A percentile compares a stretch with the other conserved stretches of the same genome.
Conservation (phyloP, 345 rosid genomes). For the Syzygium jambos region DNA sequence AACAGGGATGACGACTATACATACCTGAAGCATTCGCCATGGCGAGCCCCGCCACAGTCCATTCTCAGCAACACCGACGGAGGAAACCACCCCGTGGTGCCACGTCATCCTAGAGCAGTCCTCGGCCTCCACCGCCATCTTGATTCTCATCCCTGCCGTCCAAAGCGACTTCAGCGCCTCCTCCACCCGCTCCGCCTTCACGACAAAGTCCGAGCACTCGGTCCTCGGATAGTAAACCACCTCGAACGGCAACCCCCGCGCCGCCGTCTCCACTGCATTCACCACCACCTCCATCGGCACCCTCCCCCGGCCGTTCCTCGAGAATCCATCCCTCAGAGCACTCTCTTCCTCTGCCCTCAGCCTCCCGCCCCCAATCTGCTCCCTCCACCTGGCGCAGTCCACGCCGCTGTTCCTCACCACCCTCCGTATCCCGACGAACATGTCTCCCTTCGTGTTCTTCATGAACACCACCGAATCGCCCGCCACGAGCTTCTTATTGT, state of each 20-base stretch:
- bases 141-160: constrained; percentile 67
- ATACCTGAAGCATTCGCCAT: constrained; percentile 90
- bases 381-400: constrained; percentile 43
- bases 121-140: constrained; percentile 76
- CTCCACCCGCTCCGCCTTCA: constrained; percentile 73
- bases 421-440: constrained; percentile 71
- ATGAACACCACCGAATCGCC: constrained; percentile 87
- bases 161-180: constrained; percentile 35
- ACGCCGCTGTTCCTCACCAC: constrained; percentile 13
- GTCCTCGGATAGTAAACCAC: constrained; percentile 70
- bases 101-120: constrained; percentile 68
- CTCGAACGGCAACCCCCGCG: constrained; percentile 51
- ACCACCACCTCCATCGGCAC: constrained; percentile 39
- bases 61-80: constrained; percentile 23
- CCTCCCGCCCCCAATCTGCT: constrained; percentile 11
- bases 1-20: neutral
- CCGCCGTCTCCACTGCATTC: constrained; percentile 49
- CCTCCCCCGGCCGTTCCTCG: constrained; percentile 36
- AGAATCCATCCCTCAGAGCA: constrained; percentile 1
- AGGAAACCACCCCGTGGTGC: constrained; percentile 62
- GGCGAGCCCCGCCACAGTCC: constrained; percentile 73
- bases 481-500: constrained; percentile 74
- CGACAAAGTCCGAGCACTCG: constrained; percentile 74
- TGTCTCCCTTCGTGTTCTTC: constrained; percentile 41
- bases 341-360: constrained; percentile 5